Evolutionary conservation across 2,329 filamentous ascomycete species (phyloP).

Genomic region (Ceratocystis ficicola): DNA sequence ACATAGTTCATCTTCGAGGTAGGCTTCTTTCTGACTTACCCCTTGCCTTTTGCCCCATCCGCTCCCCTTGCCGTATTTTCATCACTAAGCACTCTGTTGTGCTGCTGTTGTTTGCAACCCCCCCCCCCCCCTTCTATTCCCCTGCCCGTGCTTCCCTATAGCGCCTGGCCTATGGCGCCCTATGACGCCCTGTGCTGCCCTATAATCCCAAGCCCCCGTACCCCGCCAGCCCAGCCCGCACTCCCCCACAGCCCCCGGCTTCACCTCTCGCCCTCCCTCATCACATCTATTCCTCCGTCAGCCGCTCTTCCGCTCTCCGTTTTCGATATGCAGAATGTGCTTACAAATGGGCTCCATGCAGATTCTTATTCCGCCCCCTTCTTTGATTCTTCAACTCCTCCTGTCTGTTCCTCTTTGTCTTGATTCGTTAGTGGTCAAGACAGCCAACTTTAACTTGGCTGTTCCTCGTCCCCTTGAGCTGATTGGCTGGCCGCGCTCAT

Average conservation of each 20-base stretch:
- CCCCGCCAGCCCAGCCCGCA: not conserved
- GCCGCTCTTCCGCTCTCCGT: not conserved
- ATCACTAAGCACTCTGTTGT: not conserved
- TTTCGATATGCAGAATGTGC: not conserved
- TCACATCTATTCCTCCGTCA: not conserved
- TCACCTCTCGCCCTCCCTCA: not conserved
- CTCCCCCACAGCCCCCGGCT: not conserved
- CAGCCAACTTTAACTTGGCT: no score
- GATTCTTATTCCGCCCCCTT: not conserved
- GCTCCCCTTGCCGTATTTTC: no score
- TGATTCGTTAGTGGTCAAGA: no score
- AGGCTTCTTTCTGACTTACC: not conserved
- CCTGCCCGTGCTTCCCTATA: no score
- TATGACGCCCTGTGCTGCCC: not conserved
- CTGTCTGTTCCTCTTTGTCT: not conserved
- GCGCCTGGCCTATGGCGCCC: not conserved
- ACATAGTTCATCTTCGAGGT: no score
- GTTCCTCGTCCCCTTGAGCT: not conserved
- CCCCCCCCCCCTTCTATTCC: not conserved
- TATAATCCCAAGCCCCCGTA: not conserved
- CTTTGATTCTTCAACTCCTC: not conserved
- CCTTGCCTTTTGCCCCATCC: not conserved
- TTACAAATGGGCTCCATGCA: not conserved
- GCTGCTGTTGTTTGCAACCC: not conserved
- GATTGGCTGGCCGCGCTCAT: slow-evolving; percentile 11